Percentiles rank a stretch among this genome's conserved stretches.
Conservation (phyloP, 805 yeast genomes). For the Pichia gijzeniarum region DNA sequence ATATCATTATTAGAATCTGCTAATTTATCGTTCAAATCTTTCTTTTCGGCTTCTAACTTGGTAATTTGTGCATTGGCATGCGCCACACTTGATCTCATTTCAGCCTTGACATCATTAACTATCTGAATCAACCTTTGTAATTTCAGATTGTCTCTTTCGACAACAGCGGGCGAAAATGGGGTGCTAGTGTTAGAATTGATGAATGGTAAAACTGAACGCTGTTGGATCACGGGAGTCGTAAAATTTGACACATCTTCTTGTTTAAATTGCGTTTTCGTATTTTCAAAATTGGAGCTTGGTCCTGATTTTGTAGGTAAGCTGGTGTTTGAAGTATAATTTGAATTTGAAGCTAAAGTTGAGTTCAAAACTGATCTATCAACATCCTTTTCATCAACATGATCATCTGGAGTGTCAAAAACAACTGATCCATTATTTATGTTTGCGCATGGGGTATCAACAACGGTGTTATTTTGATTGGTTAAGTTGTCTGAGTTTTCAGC, state of each 20-base stretch:
- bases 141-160: conserved; percentile 16
- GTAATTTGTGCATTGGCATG: conserved; percentile 51
- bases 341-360: no score
- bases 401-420: conserved; percentile 8
- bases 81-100: conserved; percentile 46
- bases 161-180: conserved; percentile 16
- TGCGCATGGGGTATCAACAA: background rate
- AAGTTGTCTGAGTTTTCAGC: background rate
- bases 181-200: background rate
- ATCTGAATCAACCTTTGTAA: conserved; percentile 21
- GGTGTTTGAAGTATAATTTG: no score
- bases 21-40: conserved; percentile 10
- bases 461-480: background rate
- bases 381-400: background rate
- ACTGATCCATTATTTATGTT: background rate
- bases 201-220: conserved; percentile 7
- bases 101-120: conserved; percentile 32
- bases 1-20: conserved; percentile 1
- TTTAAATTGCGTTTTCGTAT: background rate
- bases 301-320: background rate
- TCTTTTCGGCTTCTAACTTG: conserved; percentile 37
- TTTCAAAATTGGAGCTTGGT: background rate
- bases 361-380: background rate
- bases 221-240: conserved; percentile 3
- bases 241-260: background rate